Base-by-base conservation (phyloP, 2,329 filamentous ascomycete species). In the Trichoderma gracile region DNA sequence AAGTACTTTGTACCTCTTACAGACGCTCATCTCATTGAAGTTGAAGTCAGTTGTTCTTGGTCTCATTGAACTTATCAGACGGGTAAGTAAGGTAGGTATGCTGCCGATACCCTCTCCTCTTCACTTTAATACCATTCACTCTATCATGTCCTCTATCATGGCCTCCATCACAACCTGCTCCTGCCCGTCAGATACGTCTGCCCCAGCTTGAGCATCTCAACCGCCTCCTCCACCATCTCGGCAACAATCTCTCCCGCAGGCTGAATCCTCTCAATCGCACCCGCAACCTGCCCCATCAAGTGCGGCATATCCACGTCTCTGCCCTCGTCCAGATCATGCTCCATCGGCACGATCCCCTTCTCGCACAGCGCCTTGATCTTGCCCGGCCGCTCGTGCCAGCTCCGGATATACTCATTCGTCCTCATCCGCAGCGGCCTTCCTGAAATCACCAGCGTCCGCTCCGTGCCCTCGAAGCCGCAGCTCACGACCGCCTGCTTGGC, bases 211-310 rank as follows among this genome's bases (percentile, higher is more conserved):
- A 96, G 73, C 81, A 89, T 86, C 1, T 84, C 82, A 9, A 88
- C 86, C 1, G 91, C 92, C 75, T 93, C 88, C 21, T 79, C 78
- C 10, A 97, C 91, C 92, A 98, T 97, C 69, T 96, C 92, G 66
- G 88, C 84, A n/a, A 98, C 88, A 79, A 98, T 97, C 68, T 89
- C 84, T 53, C 81, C 84, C 0, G 94, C 94, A 0, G 93, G 92
- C 80, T 95, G 87, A 66, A 97, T 86, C 69, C 89, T 86, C 40
- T 80, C 77, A 64, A 97, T 91, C 1, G 88, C 84, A 1, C 90
- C 93, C 0, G 92, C 91, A 9, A 97, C 93, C 79, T 97, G 92
- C 1, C 94, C 94, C 94, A 97, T 97, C 72, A 97, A 75, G 77
- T 94, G 93, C 14, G 94, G 94, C 63, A 90, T 81, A 73, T 97